Percentiles rank a stretch among this genome's conserved stretches.
phyloP scores from a whole-genome alignment of 805 yeast genomes.

The Spathaspora sp. region DNA sequence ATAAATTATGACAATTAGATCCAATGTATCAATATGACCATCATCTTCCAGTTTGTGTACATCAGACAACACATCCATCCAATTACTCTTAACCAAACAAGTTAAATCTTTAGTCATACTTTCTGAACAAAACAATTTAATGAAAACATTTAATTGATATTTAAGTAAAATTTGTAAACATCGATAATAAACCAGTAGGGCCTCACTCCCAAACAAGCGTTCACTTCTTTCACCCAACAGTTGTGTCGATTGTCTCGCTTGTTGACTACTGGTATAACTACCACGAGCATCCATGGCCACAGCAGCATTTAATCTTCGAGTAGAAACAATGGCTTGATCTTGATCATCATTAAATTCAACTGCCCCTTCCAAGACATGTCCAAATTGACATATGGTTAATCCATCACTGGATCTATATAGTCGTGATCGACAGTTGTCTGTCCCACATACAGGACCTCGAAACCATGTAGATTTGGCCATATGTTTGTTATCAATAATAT shows the following conservation, averaged over 20 bases:
- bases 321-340: conserved; percentile 51
- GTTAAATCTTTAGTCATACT: conserved; percentile 15
- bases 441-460: conserved; percentile 84
- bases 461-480: conserved; percentile 34
- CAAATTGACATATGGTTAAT: conserved; percentile 78
- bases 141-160: conserved; percentile 33
- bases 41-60: conserved; percentile 3
- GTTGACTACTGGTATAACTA: conserved; percentile 19
- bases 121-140: conserved; percentile 9
- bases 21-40: conserved; percentile 14
- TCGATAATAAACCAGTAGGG: conserved; percentile 38
- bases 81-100: conserved; percentile 26
- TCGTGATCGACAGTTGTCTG: conserved; percentile 80
- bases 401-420: conserved; percentile 76
- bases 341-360: conserved; percentile 79
- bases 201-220: conserved; percentile 46
- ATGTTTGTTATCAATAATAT: not conserved
- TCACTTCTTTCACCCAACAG: conserved; percentile 13
- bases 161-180: conserved; percentile 51
- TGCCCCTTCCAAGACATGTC: conserved; percentile 83
- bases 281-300: conserved; percentile 12
- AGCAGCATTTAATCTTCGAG: conserved; percentile 42
- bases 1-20: conserved; percentile 42
- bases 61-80: conserved; percentile 23
- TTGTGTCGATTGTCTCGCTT: conserved; percentile 9